Conservation (phyloP, 306 rosid genomes). For the Carpinus fangiana region DNA sequence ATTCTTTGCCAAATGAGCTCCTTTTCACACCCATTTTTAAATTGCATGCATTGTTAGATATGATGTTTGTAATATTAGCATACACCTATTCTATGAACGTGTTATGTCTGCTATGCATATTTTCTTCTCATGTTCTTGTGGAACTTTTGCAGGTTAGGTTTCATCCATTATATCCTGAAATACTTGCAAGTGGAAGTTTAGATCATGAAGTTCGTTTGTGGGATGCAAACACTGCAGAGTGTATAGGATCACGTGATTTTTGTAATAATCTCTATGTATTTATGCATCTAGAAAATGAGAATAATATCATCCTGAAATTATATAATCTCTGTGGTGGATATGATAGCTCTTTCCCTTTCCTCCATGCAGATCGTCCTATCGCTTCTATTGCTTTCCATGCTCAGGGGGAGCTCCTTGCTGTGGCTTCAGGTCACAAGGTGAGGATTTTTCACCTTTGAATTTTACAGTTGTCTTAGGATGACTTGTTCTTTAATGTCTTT, state of each 20-base stretch:
- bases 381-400: conserved; percentile 98
- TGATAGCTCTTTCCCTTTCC: conserved; percentile 23
- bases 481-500: conserved; percentile 13
- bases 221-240: conserved; percentile 89
- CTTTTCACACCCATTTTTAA: background rate
- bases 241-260: conserved; percentile 84
- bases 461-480: conserved; percentile 20
- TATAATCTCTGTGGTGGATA: background rate
- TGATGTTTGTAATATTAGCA: background rate
- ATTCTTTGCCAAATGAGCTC: background rate
- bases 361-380: conserved; percentile 78
- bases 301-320: background rate
- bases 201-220: conserved; percentile 97
- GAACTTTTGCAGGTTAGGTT: conserved; percentile 82
- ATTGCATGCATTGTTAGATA: background rate
- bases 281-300: background rate
- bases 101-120: background rate
- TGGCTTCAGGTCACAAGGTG: conserved; percentile 99
- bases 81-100: background rate
- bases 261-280: conserved; percentile 45
- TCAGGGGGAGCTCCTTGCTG: conserved; percentile 88
- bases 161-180: conserved; percentile 80
- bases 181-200: conserved; percentile 99
- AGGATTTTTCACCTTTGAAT: conserved; percentile 27
- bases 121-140: conserved; percentile 26